Evolutionary conservation across 2,329 filamentous ascomycete species (phyloP).

Genomic region (Microcyclospora pomicola): DNA sequence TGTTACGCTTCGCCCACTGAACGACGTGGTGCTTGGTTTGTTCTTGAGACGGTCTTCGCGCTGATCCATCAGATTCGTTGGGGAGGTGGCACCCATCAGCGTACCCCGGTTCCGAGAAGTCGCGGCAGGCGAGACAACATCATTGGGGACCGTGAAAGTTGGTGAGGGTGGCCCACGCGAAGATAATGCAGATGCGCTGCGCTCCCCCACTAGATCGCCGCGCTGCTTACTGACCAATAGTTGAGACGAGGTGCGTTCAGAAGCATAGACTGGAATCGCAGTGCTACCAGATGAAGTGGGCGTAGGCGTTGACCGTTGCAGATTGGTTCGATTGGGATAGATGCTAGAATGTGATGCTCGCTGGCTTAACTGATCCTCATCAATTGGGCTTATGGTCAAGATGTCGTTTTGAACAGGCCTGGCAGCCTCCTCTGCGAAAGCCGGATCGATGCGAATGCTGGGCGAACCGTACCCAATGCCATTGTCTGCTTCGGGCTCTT

Average conservation of each 20-base stretch:
- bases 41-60: constrained; percentile 39
- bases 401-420: constrained; percentile 8
- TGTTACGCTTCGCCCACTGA: constrained; percentile 22
- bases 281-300: constrained; percentile 2
- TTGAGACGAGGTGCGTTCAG: constrained; percentile 2
- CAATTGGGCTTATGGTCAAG: neutral
- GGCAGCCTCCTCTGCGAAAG: constrained; percentile 6
- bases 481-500: constrained; percentile 25
- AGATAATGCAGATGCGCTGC: no score
- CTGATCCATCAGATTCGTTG: constrained; percentile 37
- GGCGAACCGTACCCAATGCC: constrained; percentile 23
- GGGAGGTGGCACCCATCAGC: constrained; percentile 10
- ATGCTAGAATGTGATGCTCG: no score
- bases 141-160: neutral
- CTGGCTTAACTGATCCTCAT: no score
- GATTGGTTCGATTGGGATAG: no score
- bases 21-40: constrained; percentile 24
- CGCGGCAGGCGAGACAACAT: constrained; percentile 1
- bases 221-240: no score
- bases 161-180: neutral
- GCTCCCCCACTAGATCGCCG: no score
- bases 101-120: constrained; percentile 1
- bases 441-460: constrained; percentile 26
- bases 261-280: constrained; percentile 9
- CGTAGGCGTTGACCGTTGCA: neutral